Percentiles rank a stretch among this genome's conserved stretches.
Evolutionary conservation across 148 eudicot genomes (phyloP).

Genomic region (Fagopyrum tataricum): DNA sequence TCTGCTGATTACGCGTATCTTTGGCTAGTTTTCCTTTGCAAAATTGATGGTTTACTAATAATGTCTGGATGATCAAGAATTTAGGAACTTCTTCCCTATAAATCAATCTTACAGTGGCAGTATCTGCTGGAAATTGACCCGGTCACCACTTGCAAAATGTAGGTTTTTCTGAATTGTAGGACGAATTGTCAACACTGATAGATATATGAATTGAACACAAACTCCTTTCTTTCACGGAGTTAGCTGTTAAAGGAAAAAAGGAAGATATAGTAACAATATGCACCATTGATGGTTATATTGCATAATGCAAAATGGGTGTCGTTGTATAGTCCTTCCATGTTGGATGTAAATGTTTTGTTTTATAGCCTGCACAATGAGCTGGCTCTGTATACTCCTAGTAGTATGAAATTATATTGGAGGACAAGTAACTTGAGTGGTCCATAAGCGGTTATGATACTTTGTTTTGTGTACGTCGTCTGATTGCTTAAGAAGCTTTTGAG

Average conservation of each 20-base stretch:
- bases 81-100: neutral
- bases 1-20: neutral
- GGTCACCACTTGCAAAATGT: neutral
- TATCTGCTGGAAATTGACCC: neutral
- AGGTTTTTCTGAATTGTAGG: neutral
- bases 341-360: no score
- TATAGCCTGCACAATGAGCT: neutral
- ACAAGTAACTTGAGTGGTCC: neutral
- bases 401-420: neutral
- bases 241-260: neutral
- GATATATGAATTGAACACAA: neutral
- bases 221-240: neutral
- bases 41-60: neutral
- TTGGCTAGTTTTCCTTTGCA: neutral
- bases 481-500: neutral
- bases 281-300: no score
- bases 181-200: neutral
- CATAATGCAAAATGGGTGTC: no score
- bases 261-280: no score
- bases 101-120: neutral
- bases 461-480: neutral
- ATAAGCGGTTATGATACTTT: neutral
- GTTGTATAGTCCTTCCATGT: no score
- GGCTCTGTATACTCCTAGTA: neutral
- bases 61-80: neutral